A percentile compares a stretch with the other conserved stretches of the same genome.
Evolutionary conservation across 2,329 filamentous ascomycete species (phyloP).

Genomic region (Aureobasidium subglaciale): DNA sequence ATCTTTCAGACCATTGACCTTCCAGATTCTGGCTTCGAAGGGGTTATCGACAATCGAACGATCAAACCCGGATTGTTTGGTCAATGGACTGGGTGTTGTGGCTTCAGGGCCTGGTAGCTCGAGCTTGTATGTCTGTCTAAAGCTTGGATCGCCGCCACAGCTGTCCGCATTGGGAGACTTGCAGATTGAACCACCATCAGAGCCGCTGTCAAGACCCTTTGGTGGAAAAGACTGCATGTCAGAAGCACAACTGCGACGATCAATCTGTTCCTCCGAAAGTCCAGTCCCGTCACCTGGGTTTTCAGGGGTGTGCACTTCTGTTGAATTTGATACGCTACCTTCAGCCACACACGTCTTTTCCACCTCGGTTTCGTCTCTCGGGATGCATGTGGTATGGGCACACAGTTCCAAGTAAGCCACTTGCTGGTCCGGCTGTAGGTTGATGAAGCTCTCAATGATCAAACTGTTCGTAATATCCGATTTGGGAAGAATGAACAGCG

Average conservation of each 20-base stretch:
- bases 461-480: not conserved
- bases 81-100: not conserved
- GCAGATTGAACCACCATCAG: not conserved
- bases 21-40: not conserved
- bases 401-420: not conserved
- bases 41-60: not conserved
- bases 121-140: not conserved
- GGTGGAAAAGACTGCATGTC: not conserved
- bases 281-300: not conserved
- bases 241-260: conserved; percentile 5
- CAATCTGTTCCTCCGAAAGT: not conserved
- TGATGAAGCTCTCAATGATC: not conserved
- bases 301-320: not conserved
- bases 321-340: not conserved
- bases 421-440: not conserved
- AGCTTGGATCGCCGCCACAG: not conserved
- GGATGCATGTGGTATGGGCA: not conserved
- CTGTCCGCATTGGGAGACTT: not conserved
- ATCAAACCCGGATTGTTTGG: not conserved
- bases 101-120: not conserved
- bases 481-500: conserved; percentile 17
- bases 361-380: not conserved
- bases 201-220: not conserved
- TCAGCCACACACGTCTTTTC: not conserved
- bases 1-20: not conserved